Percentiles rank a stretch among this genome's conserved stretches.
Conservation (phyloP, 208 protist genomes). For the Leptomonas seymouri region DNA sequence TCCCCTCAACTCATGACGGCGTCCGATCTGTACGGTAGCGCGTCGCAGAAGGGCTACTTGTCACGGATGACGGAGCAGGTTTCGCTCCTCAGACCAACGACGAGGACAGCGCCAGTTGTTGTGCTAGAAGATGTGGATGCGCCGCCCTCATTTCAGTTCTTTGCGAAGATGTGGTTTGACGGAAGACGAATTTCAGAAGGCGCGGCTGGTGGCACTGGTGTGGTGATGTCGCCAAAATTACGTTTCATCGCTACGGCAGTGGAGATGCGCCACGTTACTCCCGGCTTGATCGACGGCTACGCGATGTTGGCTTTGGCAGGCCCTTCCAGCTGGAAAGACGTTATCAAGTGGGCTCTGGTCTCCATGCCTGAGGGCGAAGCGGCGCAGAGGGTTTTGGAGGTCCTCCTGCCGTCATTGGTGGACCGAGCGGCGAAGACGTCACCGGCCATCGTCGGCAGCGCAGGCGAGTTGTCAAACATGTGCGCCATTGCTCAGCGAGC, state of each 20-base stretch:
- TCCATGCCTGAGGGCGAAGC: slow-evolving; percentile 22
- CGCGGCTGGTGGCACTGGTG: slow-evolving; percentile 5
- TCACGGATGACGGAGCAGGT: slow-evolving; percentile 6
- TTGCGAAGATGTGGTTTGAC: slow-evolving; percentile 22
- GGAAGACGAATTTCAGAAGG: slow-evolving; percentile 12
- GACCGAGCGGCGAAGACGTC: slow-evolving; percentile 28
- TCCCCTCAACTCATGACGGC: slow-evolving; percentile 60
- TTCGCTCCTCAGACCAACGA: neutral
- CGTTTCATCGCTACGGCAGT: slow-evolving; percentile 25
- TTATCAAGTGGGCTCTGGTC: slow-evolving; percentile 9
- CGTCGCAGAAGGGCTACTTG: slow-evolving; percentile 32
- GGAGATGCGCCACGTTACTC: slow-evolving; percentile 12
- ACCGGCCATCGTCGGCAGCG: slow-evolving; percentile 20
- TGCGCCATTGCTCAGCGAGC: slow-evolving; percentile 33
- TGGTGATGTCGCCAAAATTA: slow-evolving; percentile 7
- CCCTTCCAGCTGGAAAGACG: slow-evolving; percentile 13
- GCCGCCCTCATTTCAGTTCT: slow-evolving; percentile 26
- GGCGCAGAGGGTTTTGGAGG: slow-evolving; percentile 28
- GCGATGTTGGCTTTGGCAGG: slow-evolving; percentile 26
- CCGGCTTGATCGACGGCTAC: slow-evolving; percentile 23
- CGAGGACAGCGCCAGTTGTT: slow-evolving; percentile 6
- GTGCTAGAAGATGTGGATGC: slow-evolving; percentile 32
- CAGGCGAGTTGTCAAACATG: slow-evolving; percentile 29
- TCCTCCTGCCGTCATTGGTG: slow-evolving; percentile 39
- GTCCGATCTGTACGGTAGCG: slow-evolving; percentile 72